Base-by-base conservation (phyloP, 106 monocot species). In the Platanthera guangdongensis region DNA sequence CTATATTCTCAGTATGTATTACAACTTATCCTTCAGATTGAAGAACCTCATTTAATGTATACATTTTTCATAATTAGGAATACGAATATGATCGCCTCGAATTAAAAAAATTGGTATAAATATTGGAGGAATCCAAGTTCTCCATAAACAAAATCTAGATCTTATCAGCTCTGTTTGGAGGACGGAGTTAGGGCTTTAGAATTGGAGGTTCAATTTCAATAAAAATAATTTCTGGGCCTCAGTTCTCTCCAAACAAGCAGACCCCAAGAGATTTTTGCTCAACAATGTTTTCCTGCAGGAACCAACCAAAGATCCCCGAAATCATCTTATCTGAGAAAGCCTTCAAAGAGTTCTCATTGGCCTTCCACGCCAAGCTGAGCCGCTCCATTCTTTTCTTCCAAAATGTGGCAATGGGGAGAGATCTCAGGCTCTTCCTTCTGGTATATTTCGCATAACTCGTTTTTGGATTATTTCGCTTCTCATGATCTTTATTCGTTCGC, bases 361-460 rank as follows among this genome's bases (percentile, higher is more conserved):
- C 32, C 12, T 50, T 90, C 32, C 86, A 88, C 49, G 9, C 52
- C 16, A 85, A 68, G 72, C 71, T 90, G 47, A 78, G 8, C 13
- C 28, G 54, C 0, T 75, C 75, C 46, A 14, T 85, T 25, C 21
- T 11, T 52, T 75, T 79, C 54, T 82, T 94, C 18, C 80, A 85
- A 19, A 65, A 88, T 51, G 83, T 94, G 49, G 83, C 90, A 19
- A 72, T 81, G 51, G 94, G 90, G 74, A 90, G 86, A 16, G 88
- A 94, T 75, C 78, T 90, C 60, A 88, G 82, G 19, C 50, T 73
- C 30, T 83, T 94, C 76, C 81, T 90, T 71, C 15, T 83, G 86
- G 94, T 94, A 82, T 21, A 53, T 46, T 9, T 4, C 11, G 12
- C 65, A 0, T 12, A 32, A 65, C 32, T 65, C 65, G 10, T 10